Conservation (phyloP, 2,329 filamentous ascomycete species). For the Aspergillus unguis region DNA sequence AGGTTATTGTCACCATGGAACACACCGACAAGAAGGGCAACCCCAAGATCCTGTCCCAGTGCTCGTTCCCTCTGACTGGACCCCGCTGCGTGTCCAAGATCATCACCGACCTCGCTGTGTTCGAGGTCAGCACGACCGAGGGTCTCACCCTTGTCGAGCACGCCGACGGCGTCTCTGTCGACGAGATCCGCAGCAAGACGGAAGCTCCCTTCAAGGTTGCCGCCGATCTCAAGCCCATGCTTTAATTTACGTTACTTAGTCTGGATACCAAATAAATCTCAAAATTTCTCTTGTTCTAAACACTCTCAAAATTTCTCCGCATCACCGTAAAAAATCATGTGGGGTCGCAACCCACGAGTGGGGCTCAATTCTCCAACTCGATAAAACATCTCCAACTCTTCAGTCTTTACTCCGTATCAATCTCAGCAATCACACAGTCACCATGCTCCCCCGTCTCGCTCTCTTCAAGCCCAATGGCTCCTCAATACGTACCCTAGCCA, state of each 20-base stretch:
- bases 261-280: neutral
- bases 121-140: slow-evolving; percentile 67
- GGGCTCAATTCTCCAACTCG: neutral
- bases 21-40: slow-evolving; percentile 68
- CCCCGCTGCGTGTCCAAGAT: slow-evolving; percentile 65
- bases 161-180: slow-evolving; percentile 66
- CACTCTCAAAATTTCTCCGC: neutral
- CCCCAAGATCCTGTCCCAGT: slow-evolving; percentile 62
- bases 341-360: slow-evolving; percentile 5
- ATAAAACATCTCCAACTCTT: neutral
- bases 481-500: neutral
- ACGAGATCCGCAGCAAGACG: slow-evolving; percentile 68
- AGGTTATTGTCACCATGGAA: slow-evolving; percentile 69
- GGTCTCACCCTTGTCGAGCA: slow-evolving; percentile 59
- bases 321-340: neutral
- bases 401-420: neutral
- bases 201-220: slow-evolving; percentile 66
- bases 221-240: slow-evolving; percentile 55
- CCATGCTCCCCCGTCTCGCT: neutral
- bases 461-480: neutral
- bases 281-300: neutral
- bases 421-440: neutral
- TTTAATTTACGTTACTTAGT: slow-evolving; percentile 19
- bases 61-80: slow-evolving; percentile 64
- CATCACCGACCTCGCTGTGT: slow-evolving; percentile 69